phyloP scores from a whole-genome alignment of 108 stramenopile genomes.

The Cyclotella sp. region DNA sequence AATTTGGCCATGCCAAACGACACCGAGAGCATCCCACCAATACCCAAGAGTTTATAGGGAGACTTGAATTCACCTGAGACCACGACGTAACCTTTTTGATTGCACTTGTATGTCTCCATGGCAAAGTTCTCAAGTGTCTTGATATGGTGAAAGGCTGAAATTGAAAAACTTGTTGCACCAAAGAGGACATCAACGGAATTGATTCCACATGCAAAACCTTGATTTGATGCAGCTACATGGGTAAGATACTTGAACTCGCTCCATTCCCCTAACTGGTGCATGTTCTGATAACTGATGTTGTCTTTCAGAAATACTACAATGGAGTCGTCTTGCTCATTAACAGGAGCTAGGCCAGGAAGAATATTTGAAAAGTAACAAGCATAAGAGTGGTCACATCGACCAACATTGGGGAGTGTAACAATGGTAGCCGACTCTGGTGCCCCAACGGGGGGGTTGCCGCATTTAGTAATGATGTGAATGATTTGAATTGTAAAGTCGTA shows the following conservation, averaged over 20 bases:
- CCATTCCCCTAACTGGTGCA: slow-evolving; percentile 20
- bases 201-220: slow-evolving; percentile 37
- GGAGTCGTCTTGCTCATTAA: slow-evolving; percentile 14
- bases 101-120: slow-evolving; percentile 2
- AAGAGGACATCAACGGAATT: background rate
- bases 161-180: background rate
- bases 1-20: background rate
- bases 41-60: slow-evolving; percentile 27
- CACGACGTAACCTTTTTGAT: background rate
- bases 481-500: slow-evolving; percentile 19
- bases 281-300: background rate
- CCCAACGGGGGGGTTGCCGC: slow-evolving; percentile 29
- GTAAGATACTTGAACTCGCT: slow-evolving; percentile 9
- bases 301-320: slow-evolving; percentile 42
- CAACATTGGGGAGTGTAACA: slow-evolving; percentile 38
- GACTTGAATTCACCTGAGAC: slow-evolving; percentile 34
- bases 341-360: background rate
- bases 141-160: slow-evolving; percentile 32
- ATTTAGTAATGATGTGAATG: slow-evolving; percentile 44
- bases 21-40: slow-evolving; percentile 23
- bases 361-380: slow-evolving; percentile 39
- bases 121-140: background rate
- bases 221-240: slow-evolving; percentile 14
- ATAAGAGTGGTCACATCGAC: slow-evolving; percentile 51
- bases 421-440: slow-evolving; percentile 1